These are phyloP conservation scores for Candida tunisiensis DNA, from an alignment of 1,139 yeast species.

Conservation along the genomic window DNA sequence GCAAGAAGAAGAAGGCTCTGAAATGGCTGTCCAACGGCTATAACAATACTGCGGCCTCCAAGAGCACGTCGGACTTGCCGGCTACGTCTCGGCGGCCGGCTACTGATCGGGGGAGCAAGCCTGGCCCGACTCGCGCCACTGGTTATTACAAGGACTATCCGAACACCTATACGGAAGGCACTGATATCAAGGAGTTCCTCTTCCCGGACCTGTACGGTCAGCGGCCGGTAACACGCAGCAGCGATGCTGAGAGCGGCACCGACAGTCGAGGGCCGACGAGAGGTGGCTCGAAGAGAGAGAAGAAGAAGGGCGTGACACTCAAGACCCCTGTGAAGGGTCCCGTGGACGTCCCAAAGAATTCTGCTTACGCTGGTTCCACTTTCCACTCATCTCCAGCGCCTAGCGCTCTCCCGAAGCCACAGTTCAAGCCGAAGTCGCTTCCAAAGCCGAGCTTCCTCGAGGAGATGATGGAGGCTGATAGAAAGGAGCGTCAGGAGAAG, in stretches of 20 bases:
- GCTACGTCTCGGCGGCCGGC: not conserved
- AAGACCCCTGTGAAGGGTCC: slow-evolving; percentile 2
- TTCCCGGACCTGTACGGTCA: slow-evolving; percentile 11
- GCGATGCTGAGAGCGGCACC: slow-evolving; percentile 1
- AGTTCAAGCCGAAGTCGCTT: slow-evolving; percentile 11
- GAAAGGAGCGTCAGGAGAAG: not conserved
- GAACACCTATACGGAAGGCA: no score
- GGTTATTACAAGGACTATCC: no score
- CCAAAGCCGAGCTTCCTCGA: slow-evolving; percentile 1
- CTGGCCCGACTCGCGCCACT: slow-evolving; percentile 1
- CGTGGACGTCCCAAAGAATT: slow-evolving; percentile 1
- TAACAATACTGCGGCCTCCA: not conserved
- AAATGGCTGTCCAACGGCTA: not conserved
- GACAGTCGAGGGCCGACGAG: slow-evolving; percentile 1
- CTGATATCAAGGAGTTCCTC: slow-evolving; percentile 9
- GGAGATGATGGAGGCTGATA: not conserved
- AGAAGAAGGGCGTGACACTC: slow-evolving; percentile 1
- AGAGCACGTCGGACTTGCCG: not conserved
- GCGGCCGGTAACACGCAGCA: not conserved
- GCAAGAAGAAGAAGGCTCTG: slow-evolving; percentile 2
- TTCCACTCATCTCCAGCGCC: slow-evolving; percentile 28
- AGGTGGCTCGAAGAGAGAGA: slow-evolving; percentile 1
- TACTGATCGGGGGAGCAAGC: not conserved
- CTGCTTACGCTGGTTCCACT: slow-evolving; percentile 23
- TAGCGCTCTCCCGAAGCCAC: slow-evolving; percentile 25